phyloP scores from a whole-genome alignment of 345 rosid species.

The Pugionium cornutum region DNA sequence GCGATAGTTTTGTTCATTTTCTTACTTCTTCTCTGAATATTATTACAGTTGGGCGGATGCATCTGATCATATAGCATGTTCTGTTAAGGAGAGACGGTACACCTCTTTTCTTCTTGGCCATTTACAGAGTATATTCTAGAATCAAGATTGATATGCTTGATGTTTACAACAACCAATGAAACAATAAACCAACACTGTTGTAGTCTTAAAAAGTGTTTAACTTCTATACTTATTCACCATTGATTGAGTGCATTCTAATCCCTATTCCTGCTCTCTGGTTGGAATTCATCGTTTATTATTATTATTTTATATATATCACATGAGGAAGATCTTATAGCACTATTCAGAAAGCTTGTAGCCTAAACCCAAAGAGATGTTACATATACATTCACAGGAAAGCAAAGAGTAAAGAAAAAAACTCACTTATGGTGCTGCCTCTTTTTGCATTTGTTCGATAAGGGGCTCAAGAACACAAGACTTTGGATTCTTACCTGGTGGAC shows the following conservation, averaged over 20 bases:
- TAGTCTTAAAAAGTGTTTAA: not conserved
- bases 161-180: no score
- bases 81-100: conserved; percentile 23
- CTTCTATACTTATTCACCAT: not conserved
- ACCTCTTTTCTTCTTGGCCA: conserved; percentile 7
- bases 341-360: no score
- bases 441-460: conserved; percentile 43
- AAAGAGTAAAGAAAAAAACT: not conserved
- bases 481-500: conserved; percentile 82
- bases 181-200: conserved; percentile 17
- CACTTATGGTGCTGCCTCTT: conserved; percentile 31
- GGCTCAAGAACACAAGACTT: conserved; percentile 72
- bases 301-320: no score
- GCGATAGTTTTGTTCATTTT: not conserved
- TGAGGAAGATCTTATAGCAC: no score
- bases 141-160: conserved; percentile 21
- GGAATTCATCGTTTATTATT: no score
- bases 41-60: conserved; percentile 75
- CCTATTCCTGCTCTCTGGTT: no score
- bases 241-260: not conserved
- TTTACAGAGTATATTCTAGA: conserved; percentile 34
- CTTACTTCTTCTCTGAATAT: not conserved
- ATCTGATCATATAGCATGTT: conserved; percentile 44
- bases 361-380: no score
- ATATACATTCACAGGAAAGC: no score